Evolutionary conservation across 2,329 filamentous ascomycete genomes (phyloP).

Genomic region (Colletotrichum nymphaeae): DNA sequence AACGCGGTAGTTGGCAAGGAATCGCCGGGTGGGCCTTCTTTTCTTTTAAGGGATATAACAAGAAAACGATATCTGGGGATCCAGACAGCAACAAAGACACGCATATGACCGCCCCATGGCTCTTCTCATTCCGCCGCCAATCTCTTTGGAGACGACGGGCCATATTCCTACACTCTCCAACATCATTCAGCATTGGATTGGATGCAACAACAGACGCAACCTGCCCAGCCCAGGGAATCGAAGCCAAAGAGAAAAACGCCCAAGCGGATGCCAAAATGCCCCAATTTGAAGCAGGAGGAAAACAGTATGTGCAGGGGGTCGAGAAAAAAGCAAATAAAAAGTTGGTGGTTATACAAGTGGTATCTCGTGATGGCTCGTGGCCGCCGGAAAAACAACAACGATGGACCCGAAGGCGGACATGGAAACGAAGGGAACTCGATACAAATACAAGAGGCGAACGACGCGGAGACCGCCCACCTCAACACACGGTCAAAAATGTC

Average conservation of each 20-base stretch:
- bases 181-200: background rate
- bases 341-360: conserved; percentile 35
- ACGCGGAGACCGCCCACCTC: background rate
- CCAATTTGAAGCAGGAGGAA: background rate
- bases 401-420: conserved; percentile 11
- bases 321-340: background rate
- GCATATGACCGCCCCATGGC: conserved; percentile 18
- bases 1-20: background rate
- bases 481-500: conserved; percentile 12
- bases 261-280: conserved; percentile 20
- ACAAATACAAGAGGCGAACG: conserved; percentile 26
- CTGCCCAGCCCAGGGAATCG: conserved; percentile 1
- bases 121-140: conserved; percentile 1
- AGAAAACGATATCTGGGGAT: background rate
- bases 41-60: conserved; percentile 20
- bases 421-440: conserved; percentile 7
- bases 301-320: conserved; percentile 21
- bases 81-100: conserved; percentile 8
- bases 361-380: conserved; percentile 35
- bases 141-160: background rate
- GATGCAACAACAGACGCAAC: conserved; percentile 13
- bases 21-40: conserved; percentile 1
- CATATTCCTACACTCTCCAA: conserved; percentile 20
- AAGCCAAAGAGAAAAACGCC: conserved; percentile 16
- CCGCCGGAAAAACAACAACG: conserved; percentile 24